Percentiles rank a stretch among this genome's conserved stretches.
Evolutionary conservation across 306 rosid species (phyloP).

Genomic region (Cajanus cajan): DNA sequence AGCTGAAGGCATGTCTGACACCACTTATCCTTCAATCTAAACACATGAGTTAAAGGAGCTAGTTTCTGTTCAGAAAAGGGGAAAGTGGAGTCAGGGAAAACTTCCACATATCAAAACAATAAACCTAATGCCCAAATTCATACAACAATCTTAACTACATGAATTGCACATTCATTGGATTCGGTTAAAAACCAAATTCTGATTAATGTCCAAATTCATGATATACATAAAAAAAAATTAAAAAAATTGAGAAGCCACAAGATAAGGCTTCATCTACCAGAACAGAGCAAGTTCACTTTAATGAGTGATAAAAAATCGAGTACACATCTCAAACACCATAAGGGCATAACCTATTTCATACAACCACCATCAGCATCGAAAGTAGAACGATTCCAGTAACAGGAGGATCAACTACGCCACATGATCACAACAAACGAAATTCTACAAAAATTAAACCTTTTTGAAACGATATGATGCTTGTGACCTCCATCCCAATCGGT

Average conservation of each 20-base stretch:
- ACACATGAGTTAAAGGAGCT: conserved; percentile 33
- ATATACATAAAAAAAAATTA: not conserved
- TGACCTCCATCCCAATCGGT: not conserved
- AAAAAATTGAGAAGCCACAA: conserved; percentile 3
- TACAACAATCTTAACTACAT: too few relatives aligned
- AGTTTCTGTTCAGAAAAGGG: conserved; percentile 41
- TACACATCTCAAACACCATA: conserved; percentile 4
- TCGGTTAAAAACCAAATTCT: not conserved
- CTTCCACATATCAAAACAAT: conserved; percentile 16
- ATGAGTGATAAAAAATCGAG: not conserved
- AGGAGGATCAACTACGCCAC: conserved; percentile 11
- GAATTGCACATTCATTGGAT: not conserved
- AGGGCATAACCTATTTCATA: conserved; percentile 9
- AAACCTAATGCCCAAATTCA: not conserved
- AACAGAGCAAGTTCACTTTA: conserved; percentile 19
- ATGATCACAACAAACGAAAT: not conserved
- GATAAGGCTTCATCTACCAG: not conserved
- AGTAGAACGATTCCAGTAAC: conserved; percentile 13
- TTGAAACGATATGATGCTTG: not conserved
- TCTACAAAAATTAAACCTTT: not conserved
- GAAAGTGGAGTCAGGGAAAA: not conserved
- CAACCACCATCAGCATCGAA: conserved; percentile 16
- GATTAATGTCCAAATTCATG: not conserved
- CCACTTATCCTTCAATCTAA: conserved; percentile 58
- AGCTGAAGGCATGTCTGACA: conserved; percentile 43